Base-by-base conservation (phyloP, 2,329 filamentous ascomycete genomes). In the Metarhizium brunneum region DNA sequence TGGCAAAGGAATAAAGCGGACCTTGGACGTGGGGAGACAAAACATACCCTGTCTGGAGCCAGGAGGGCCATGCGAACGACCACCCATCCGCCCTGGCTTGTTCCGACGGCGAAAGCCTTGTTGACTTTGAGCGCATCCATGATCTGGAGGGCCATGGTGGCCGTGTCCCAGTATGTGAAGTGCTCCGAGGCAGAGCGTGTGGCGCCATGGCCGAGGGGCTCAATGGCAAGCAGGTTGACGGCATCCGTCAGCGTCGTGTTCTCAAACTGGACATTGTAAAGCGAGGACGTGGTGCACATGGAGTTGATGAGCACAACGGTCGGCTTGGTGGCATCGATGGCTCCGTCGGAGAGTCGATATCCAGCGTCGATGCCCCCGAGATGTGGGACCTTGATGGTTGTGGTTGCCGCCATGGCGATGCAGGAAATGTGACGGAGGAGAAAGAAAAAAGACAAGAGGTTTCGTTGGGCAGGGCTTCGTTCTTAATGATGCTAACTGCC, bases 111-210 rank as follows among this genome's bases (percentile, higher is more conserved):
- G 58, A 78, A 81, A 0, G 75, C 77, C 68, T 75, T 75, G 18
- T 69, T 53, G 30, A 81, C 69, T 2, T 71, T 70, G 3, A 81
- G 69, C 5, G 71, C 71, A 43, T 81, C 75, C 71, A 84, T 70
- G 1, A 80, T 78, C 66, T 84, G 79, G 8, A 82, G 66, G 11
- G 75, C 74, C 76, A 84, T 76, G 57, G 72, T 66, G 48, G 78
- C 78, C 3, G 77, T 68, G 63, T 81, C 79, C 79, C 79, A 81
- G 67, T 79, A 80, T 2, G 76, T 81, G 61, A 78, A 81, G 57
- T 78, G 74, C 61, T 79, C 76, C 0, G 63, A 61, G n/a, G 64
- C 54, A 55, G 63, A 69, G 55, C 64, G 68, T 1, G 77, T 80
- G 16, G 72, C 66, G 58, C 78, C 78, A 60, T 81, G 78, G 55